Conservation (phyloP, 2,329 filamentous ascomycete genomes). For the Orbilia brochopaga region DNA sequence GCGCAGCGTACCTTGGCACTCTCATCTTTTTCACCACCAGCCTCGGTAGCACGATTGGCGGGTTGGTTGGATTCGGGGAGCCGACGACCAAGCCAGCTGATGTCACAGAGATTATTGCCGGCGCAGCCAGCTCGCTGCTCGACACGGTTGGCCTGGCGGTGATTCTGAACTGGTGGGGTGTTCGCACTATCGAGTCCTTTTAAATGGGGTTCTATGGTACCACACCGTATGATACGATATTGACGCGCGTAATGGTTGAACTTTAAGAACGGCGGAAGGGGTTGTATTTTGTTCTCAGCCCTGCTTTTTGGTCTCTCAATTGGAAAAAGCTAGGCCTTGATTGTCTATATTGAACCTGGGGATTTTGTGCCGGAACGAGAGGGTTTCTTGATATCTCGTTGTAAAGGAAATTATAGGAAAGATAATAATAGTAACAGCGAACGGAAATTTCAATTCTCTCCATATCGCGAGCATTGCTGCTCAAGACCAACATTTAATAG, state of each 20-base stretch:
- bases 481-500: too few relatives aligned
- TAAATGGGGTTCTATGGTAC: conserved; percentile 1
- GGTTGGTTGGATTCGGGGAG: conserved; percentile 43
- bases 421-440: too few relatives aligned
- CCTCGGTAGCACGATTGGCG: conserved; percentile 40
- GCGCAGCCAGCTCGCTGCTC: conserved; percentile 40
- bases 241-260: not conserved
- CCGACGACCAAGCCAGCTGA: conserved; percentile 27
- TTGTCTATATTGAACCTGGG: too few relatives aligned
- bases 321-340: too few relatives aligned
- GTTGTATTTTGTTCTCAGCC: too few relatives aligned
- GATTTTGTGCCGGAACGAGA: too few relatives aligned
- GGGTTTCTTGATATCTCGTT: too few relatives aligned
- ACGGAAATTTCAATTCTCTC: too few relatives aligned
- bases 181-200: conserved; percentile 48
- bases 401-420: too few relatives aligned
- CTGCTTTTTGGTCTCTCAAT: too few relatives aligned
- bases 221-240: not conserved
- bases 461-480: too few relatives aligned
- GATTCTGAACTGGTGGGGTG: conserved; percentile 49
- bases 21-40: conserved; percentile 36
- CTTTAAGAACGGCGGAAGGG: too few relatives aligned
- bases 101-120: conserved; percentile 38
- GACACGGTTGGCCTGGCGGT: conserved; percentile 47
- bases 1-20: conserved; percentile 80